phyloP scores from a whole-genome alignment of 768 basidiomycete species.

The Trametes cubensis region DNA sequence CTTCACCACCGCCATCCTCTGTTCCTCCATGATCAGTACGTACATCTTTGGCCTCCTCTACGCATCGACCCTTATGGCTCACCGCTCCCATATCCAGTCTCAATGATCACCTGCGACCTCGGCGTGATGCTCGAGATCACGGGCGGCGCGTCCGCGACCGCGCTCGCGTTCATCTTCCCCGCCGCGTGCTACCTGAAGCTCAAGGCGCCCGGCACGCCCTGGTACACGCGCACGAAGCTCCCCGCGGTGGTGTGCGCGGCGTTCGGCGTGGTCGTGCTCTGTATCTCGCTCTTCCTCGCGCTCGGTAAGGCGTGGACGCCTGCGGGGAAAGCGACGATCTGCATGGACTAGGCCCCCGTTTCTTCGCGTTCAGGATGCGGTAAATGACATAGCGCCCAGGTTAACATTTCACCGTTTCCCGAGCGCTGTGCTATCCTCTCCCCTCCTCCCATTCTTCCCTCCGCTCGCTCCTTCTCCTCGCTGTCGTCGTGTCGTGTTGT shows the following conservation, averaged over 20 bases:
- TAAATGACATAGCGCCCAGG: too few species aligned
- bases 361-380: too few species aligned
- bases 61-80: background rate
- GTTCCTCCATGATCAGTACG: constrained; percentile 81
- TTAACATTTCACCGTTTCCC: too few species aligned
- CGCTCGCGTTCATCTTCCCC: constrained; percentile 91
- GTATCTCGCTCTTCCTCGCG: constrained; percentile 75
- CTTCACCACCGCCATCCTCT: constrained; percentile 85
- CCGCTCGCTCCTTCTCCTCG: background rate
- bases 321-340: constrained; percentile 73
- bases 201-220: constrained; percentile 53
- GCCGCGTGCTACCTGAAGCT: constrained; percentile 86
- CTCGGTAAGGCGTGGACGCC: constrained; percentile 77
- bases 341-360: constrained; percentile 45
- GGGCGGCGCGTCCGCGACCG: constrained; percentile 92
- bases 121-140: constrained; percentile 99
- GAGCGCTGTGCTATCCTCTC: too few species aligned
- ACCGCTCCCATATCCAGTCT: constrained; percentile 50
- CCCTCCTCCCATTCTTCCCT: too few species aligned
- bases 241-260: constrained; percentile 71
- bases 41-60: constrained; percentile 11
- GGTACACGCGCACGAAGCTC: constrained; percentile 72
- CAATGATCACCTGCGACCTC: constrained; percentile 91
- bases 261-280: constrained; percentile 80
- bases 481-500: background rate